Evolutionary conservation across 495 filamentous ascomycete genomes (phyloP).

Genomic region (Bryoglossum gracile): DNA sequence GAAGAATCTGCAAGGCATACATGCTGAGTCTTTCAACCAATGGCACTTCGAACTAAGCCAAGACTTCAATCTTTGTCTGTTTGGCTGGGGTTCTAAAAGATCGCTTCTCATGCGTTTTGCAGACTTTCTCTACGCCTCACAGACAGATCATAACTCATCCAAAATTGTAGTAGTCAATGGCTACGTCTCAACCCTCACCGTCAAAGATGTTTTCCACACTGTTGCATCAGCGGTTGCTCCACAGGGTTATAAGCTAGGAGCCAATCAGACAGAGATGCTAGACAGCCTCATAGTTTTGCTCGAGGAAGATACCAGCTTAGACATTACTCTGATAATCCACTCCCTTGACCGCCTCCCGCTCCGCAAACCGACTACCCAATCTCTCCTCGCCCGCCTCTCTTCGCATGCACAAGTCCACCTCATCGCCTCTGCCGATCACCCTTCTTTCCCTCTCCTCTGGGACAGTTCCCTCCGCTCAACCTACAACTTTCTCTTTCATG

Average conservation of each 20-base stretch:
- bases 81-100: constrained; percentile 87
- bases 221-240: constrained; percentile 60
- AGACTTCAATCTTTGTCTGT: constrained; percentile 85
- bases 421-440: constrained; percentile 76
- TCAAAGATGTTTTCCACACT: constrained; percentile 71
- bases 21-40: constrained; percentile 76
- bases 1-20: constrained; percentile 62
- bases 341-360: constrained; percentile 76
- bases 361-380: constrained; percentile 60
- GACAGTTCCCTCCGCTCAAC: constrained; percentile 69
- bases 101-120: constrained; percentile 71
- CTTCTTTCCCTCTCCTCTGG: constrained; percentile 84
- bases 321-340: constrained; percentile 69
- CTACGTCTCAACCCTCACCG: constrained; percentile 66
- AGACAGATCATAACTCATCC: constrained; percentile 27
- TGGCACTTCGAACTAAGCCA: constrained; percentile 89
- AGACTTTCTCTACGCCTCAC: constrained; percentile 50
- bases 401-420: constrained; percentile 67
- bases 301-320: constrained; percentile 34
- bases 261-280: constrained; percentile 52
- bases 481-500: constrained; percentile 85
- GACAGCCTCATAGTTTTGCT: constrained; percentile 56
- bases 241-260: constrained; percentile 37
- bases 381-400: constrained; percentile 67
- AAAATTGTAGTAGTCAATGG: constrained; percentile 85